Evolutionary conservation across 2,329 filamentous ascomycete genomes (phyloP), one percentile per base, ranked within the genome.

Genomic region (Fusarium fracticaudum): DNA sequence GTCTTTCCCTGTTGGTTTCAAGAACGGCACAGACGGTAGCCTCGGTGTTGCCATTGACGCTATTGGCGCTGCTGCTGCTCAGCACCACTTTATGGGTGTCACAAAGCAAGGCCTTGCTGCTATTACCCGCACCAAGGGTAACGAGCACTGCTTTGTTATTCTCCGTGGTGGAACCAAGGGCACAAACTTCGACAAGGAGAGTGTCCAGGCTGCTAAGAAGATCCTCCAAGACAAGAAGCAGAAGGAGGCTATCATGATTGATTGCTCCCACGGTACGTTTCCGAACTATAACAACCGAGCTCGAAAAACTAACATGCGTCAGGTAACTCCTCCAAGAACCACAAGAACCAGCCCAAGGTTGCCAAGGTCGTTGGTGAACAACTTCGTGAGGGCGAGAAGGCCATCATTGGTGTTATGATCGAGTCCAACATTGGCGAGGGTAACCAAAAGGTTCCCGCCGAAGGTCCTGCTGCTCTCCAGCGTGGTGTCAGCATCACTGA

Each of bases 1-100:
- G 61, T 97, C 94, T 66, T 98, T 98, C 92, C 96, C 96, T 29
- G 95, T 99, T 76, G 96, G 96, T 68, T 99, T 98, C 92, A 99
- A 99, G 91, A 99, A 99, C 85, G 96, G 96, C 71, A 99, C 96
- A 31, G 96, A 99, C 80, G 96, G 96, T 47, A 94, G 93, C 78
- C 87, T 99, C 64, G 91, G 91, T 35, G 95, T 98, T 26, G 95
- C 96, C 26, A 97, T 98, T 79, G 96, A 99, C 82, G 96, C 96
- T 40, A 98, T 98, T 81, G 96, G 96, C 68, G 92, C 94, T 37
- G 93, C 93, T 3, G 91, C 92, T 66, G 88, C 93, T n/a, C 91
- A 90, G 83, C 96, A 99, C 84, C 96, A 98, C 87, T 99, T 99
- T 88, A 93, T 99, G 88, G 96, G 95, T 84, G 96, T 99, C 57